These are phyloP conservation scores for Mesembryanthemum crystallinum DNA, from an alignment of 148 eudicot genomes.

Conservation along the genomic window DNA sequence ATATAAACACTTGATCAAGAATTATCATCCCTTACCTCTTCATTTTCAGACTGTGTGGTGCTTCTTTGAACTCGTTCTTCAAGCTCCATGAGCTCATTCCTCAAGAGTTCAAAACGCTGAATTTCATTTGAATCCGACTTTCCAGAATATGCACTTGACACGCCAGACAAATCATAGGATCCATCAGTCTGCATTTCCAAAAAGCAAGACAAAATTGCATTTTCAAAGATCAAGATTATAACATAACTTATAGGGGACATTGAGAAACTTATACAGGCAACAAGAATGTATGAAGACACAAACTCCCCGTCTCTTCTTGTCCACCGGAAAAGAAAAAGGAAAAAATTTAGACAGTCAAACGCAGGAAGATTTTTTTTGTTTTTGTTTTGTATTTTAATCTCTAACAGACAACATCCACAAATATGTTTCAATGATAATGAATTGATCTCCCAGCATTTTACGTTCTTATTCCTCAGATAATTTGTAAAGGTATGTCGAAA, in stretches of 20 bases:
- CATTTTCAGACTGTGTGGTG: conserved; percentile 51
- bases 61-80: conserved; percentile 87
- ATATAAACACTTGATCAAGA: neutral
- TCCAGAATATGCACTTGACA: conserved; percentile 23
- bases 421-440: neutral
- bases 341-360: neutral
- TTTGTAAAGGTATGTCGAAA: no score
- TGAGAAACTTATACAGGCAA: neutral
- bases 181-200: conserved; percentile 46
- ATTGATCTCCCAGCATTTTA: neutral
- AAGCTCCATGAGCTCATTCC: conserved; percentile 85
- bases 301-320: neutral
- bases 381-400: neutral
- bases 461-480: no score
- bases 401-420: neutral
- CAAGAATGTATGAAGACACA: neutral
- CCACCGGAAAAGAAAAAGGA: neutral
- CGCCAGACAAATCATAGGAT: conserved; percentile 29
- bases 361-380: neutral
- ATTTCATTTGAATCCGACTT: conserved; percentile 62
- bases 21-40: conserved; percentile 49
- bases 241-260: neutral
- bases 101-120: conserved; percentile 80
- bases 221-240: neutral
- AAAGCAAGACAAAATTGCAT: neutral